These are phyloP conservation scores for Sporisorium sorghi DNA, from an alignment of 1,284 basidiomycete genomes.

Conservation along the genomic window DNA sequence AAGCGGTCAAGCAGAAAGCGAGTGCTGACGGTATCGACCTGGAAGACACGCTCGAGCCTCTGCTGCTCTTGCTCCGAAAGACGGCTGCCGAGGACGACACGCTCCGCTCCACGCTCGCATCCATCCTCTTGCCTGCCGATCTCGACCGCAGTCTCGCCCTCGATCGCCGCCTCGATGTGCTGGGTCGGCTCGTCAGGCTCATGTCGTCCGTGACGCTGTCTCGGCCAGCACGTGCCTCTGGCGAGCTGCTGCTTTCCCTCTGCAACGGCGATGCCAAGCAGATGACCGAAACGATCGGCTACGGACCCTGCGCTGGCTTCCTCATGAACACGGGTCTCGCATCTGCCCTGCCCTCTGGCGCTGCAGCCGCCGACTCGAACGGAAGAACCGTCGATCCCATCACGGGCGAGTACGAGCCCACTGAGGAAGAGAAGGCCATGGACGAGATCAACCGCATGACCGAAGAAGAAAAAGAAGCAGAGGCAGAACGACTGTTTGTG, in stretches of 20 bases:
- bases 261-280: constrained; percentile 43
- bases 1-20: constrained; percentile 27
- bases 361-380: constrained; percentile 1
- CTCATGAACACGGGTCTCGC: constrained; percentile 48
- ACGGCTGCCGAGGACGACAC: constrained; percentile 43
- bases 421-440: constrained; percentile 34
- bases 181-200: constrained; percentile 53
- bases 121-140: constrained; percentile 45
- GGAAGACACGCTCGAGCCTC: constrained; percentile 54
- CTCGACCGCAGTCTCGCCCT: constrained; percentile 47
- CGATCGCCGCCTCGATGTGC: constrained; percentile 51
- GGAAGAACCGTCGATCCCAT: constrained; percentile 55
- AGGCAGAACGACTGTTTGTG: constrained; percentile 58
- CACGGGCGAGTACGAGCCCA: constrained; percentile 56
- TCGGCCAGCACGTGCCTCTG: constrained; percentile 49
- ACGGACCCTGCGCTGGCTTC: constrained; percentile 63
- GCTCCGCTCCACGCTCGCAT: constrained; percentile 15
- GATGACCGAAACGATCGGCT: constrained; percentile 57
- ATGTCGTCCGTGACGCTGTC: constrained; percentile 53
- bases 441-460: constrained; percentile 53
- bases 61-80: constrained; percentile 56
- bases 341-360: constrained; percentile 41
- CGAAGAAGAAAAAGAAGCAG: constrained; percentile 57
- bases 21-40: constrained; percentile 47
- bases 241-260: constrained; percentile 56